A percentile compares a stretch with the other conserved stretches of the same genome.
Conservation (phyloP, 306 rosid species). For the Cucurbita argyrosperma region DNA sequence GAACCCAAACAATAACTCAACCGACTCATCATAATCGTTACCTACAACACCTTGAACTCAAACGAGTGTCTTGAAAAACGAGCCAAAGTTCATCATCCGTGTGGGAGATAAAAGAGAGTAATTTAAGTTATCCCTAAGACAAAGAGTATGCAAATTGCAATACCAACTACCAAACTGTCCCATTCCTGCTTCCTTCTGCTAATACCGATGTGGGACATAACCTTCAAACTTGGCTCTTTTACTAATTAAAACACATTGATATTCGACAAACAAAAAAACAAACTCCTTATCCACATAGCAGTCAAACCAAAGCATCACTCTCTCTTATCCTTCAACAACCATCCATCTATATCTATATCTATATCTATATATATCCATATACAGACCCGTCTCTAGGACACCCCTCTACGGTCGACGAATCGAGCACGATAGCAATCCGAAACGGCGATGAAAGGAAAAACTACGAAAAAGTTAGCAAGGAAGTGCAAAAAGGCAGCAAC, state of each 20-base stretch:
- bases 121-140: not conserved
- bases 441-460: constrained; percentile 10
- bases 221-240: not conserved
- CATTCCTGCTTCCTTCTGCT: not conserved
- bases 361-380: not conserved
- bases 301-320: not conserved
- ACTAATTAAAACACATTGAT: not conserved
- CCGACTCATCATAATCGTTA: not conserved
- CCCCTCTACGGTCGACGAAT: no score
- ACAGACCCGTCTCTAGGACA: not conserved
- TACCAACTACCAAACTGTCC: constrained; percentile 1
- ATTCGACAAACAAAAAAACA: not conserved
- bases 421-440: not conserved
- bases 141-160: not conserved
- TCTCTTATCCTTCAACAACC: not conserved
- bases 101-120: not conserved
- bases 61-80: not conserved
- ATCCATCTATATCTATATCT: not conserved
- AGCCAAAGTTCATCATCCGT: not conserved
- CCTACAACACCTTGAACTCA: not conserved
- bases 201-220: not conserved
- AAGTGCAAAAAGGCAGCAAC: constrained; percentile 16
- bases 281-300: constrained; percentile 1
- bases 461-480: constrained; percentile 5
- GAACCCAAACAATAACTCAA: not conserved